Evolutionary conservation across 106 monocot genomes (phyloP).

Genomic region (Dendrobium huoshanense): DNA sequence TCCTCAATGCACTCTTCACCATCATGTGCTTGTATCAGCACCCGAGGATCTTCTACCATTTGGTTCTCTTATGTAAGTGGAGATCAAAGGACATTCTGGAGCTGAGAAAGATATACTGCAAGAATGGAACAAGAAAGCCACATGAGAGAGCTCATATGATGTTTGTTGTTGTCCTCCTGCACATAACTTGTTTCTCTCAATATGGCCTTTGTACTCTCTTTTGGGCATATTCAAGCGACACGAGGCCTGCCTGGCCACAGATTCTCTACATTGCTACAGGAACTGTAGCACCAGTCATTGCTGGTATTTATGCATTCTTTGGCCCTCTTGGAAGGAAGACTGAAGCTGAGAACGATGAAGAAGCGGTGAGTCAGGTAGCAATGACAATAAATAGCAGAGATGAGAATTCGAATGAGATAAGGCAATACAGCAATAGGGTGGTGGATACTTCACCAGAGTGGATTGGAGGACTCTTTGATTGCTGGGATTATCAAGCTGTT

Average conservation of each 20-base stretch:
- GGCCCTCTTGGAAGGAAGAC: constrained; percentile 54
- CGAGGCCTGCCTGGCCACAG: constrained; percentile 21
- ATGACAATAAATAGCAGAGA: no score
- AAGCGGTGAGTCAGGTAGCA: neutral
- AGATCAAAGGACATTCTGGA: constrained; percentile 26
- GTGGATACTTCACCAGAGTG: constrained; percentile 28
- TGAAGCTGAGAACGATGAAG: constrained; percentile 1
- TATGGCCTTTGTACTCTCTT: constrained; percentile 29
- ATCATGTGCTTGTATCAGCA: constrained; percentile 85
- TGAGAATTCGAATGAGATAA: neutral
- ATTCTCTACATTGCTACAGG: constrained; percentile 19
- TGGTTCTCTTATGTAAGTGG: constrained; percentile 56
- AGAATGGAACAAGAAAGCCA: constrained; percentile 5
- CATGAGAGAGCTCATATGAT: constrained; percentile 28
- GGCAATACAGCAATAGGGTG: constrained; percentile 6
- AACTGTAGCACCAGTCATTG: constrained; percentile 25
- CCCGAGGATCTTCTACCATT: constrained; percentile 58
- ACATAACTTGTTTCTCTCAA: constrained; percentile 37
- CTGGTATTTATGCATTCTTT: constrained; percentile 20
- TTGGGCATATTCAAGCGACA: constrained; percentile 24
- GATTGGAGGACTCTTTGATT: constrained; percentile 49
- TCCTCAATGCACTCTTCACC: constrained; percentile 84
- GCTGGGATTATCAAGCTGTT: constrained; percentile 39
- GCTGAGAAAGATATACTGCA: constrained; percentile 52
- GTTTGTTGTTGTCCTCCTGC: constrained; percentile 30